Conservation (phyloP, 2,329 filamentous ascomycete genomes). For the Allantophomopsis cytisporea region DNA sequence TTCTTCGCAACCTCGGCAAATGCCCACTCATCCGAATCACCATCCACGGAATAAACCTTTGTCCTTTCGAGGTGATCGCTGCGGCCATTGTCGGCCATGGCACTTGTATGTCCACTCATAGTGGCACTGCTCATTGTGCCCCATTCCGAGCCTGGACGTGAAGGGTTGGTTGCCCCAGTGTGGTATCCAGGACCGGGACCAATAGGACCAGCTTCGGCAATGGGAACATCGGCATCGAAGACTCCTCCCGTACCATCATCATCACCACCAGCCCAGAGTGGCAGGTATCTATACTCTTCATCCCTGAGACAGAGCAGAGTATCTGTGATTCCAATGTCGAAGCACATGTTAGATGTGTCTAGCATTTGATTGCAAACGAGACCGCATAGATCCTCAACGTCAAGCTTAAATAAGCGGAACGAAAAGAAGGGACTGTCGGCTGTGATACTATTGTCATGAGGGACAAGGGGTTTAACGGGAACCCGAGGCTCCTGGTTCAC, state of each 20-base stretch:
- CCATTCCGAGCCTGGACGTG: conserved; percentile 2
- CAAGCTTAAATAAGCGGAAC: not conserved
- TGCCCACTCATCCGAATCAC: not conserved
- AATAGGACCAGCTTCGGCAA: conserved; percentile 17
- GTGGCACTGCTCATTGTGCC: conserved; percentile 1
- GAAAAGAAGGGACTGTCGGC: not conserved
- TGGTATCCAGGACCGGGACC: conserved; percentile 17
- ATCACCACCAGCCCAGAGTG: conserved; percentile 49
- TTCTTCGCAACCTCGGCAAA: not conserved
- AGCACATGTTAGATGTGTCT: conserved; percentile 1
- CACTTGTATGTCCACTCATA: conserved; percentile 2
- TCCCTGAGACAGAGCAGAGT: conserved; percentile 36
- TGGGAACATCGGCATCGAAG: conserved; percentile 22
- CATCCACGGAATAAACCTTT: conserved; percentile 1
- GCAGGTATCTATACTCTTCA: conserved; percentile 47
- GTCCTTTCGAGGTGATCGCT: conserved; percentile 5
- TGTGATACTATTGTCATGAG: not conserved
- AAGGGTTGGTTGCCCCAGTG: conserved; percentile 15
- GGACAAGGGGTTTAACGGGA: no score
- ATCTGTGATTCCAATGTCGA: conserved; percentile 15
- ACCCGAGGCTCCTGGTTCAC: no score
- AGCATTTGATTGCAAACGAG: conserved; percentile 2
- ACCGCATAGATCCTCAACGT: conserved; percentile 1
- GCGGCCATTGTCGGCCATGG: conserved; percentile 8
- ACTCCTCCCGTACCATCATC: conserved; percentile 36